Percentiles rank a stretch among this genome's conserved stretches.
Conservation (phyloP, 768 basidiomycete species). For the Trametes coccinea region DNA sequence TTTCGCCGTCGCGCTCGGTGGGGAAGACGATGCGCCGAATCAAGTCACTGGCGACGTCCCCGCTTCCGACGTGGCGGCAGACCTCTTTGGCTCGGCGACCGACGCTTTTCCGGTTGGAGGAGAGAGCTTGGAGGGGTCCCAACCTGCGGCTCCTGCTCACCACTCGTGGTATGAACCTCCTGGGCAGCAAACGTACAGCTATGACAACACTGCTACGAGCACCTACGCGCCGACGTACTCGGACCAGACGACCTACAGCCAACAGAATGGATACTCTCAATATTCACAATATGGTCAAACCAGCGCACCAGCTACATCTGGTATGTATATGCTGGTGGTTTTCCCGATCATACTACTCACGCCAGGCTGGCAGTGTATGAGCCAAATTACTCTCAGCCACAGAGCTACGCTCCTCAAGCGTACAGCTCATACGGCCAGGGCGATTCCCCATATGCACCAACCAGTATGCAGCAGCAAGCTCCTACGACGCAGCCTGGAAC, state of each 20-base stretch:
- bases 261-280: conserved; percentile 13
- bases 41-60: conserved; percentile 9
- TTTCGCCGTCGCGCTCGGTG: conserved; percentile 34
- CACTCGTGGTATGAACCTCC: conserved; percentile 18
- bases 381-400: conserved; percentile 7
- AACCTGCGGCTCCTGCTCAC: conserved; percentile 11
- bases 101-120: conserved; percentile 16
- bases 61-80: conserved; percentile 19
- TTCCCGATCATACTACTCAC: background rate
- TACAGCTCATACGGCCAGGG: conserved; percentile 15
- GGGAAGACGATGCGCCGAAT: conserved; percentile 18
- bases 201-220: conserved; percentile 10
- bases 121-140: background rate
- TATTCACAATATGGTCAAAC: conserved; percentile 15
- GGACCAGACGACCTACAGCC: conserved; percentile 11
- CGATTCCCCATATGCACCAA: conserved; percentile 23
- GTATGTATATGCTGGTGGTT: background rate
- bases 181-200: conserved; percentile 16
- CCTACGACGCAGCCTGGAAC: conserved; percentile 23
- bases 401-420: conserved; percentile 15
- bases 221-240: conserved; percentile 11
- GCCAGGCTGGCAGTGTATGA: conserved; percentile 6
- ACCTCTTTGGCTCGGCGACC: conserved; percentile 27
- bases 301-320: conserved; percentile 1
- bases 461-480: conserved; percentile 20